Evolutionary conservation across 1,284 basidiomycete species (phyloP).

Genomic region (Puccinia hordei): DNA sequence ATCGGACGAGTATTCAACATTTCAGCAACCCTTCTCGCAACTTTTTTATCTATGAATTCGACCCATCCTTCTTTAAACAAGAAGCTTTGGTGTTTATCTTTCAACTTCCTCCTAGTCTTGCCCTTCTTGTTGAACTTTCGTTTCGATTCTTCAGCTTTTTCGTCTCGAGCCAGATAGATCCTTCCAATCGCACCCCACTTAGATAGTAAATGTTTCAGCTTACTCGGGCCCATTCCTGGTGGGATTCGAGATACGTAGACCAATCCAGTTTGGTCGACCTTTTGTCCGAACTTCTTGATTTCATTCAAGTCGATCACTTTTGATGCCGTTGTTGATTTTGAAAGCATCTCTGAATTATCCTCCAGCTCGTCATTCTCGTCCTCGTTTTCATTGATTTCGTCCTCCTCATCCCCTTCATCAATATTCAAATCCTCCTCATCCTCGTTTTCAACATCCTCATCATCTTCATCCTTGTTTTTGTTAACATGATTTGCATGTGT

Average conservation of each 20-base stretch:
- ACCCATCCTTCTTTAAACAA: slow-evolving; percentile 96
- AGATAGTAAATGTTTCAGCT: slow-evolving; percentile 80
- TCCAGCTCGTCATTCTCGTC: slow-evolving; percentile 48
- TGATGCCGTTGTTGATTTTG: not conserved
- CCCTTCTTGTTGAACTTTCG: slow-evolving; percentile 87
- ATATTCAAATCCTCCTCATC: slow-evolving; percentile 51
- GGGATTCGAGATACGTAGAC: slow-evolving; percentile 95
- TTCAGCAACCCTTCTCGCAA: slow-evolving; percentile 84
- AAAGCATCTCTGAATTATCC: slow-evolving; percentile 44
- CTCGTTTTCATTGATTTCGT: slow-evolving; percentile 55
- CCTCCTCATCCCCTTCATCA: slow-evolving; percentile 52
- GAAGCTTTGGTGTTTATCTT: slow-evolving; percentile 65
- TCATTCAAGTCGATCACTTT: slow-evolving; percentile 44
- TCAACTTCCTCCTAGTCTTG: slow-evolving; percentile 74
- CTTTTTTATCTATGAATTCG: slow-evolving; percentile 89
- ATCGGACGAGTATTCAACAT: slow-evolving; percentile 97
- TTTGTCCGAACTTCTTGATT: slow-evolving; percentile 47
- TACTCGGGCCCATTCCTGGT: slow-evolving; percentile 96
- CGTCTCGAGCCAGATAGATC: slow-evolving; percentile 64
- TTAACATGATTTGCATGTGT: not conserved
- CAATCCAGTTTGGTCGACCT: slow-evolving; percentile 67
- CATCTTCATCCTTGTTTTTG: slow-evolving; percentile 28
- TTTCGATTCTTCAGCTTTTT: slow-evolving; percentile 77
- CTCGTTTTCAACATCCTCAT: slow-evolving; percentile 53
- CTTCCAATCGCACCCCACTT: slow-evolving; percentile 57